Evolutionary conservation across 768 basidiomycete genomes (phyloP).

Genomic region (Tephrocybe rancida): DNA sequence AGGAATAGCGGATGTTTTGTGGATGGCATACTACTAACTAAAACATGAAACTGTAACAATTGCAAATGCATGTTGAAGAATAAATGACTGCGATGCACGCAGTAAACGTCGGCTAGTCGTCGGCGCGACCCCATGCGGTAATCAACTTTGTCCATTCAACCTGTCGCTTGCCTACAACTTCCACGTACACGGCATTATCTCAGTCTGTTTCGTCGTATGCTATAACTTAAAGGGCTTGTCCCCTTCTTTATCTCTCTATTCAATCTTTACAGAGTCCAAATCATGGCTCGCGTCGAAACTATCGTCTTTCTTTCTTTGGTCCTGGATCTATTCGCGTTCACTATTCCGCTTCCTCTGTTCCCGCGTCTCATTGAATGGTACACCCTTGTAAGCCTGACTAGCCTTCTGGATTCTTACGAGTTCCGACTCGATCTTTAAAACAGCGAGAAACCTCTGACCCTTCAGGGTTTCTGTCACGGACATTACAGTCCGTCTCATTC

Average conservation of each 20-base stretch:
- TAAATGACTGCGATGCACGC: no score
- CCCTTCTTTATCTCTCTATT: neutral
- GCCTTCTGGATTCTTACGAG: neutral
- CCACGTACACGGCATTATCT: neutral
- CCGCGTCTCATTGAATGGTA: conserved; percentile 98
- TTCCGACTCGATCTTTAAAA: conserved; percentile 9
- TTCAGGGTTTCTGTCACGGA: conserved; percentile 71
- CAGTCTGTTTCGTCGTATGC: neutral
- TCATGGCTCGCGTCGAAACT: conserved; percentile 71
- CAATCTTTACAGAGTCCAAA: neutral
- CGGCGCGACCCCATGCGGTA: no score
- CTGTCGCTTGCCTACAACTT: neutral
- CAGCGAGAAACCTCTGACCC: conserved; percentile 76
- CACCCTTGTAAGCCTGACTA: conserved; percentile 51
- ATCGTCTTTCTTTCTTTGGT: conserved; percentile 91
- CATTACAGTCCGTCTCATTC: conserved; percentile 65
- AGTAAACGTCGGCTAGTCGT: no score
- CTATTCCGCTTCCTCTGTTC: conserved; percentile 94
- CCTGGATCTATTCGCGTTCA: conserved; percentile 90
- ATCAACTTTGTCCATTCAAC: no score
- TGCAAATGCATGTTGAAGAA: no score
- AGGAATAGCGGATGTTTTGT: neutral
- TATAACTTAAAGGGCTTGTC: conserved; percentile 6
- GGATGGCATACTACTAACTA: neutral
- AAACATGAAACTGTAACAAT: no score